A percentile compares a stretch with the other conserved stretches of the same genome.
These are phyloP conservation scores for Niveomyces coronatus DNA, from an alignment of 2,329 filamentous ascomycete genomes.

Conservation along the genomic window DNA sequence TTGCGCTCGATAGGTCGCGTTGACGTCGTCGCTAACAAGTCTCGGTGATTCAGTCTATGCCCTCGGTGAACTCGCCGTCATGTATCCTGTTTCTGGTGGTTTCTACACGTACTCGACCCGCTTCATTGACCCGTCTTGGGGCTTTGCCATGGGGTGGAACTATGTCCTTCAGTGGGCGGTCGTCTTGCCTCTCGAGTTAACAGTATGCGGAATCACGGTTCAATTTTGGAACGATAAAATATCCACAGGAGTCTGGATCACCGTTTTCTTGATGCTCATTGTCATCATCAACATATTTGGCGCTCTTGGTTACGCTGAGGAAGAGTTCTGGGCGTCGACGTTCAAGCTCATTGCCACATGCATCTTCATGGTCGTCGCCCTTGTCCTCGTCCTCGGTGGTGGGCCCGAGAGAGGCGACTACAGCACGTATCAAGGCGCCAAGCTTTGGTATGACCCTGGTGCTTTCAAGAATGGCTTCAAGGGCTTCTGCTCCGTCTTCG, in stretches of 20 bases:
- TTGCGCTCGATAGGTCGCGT: neutral
- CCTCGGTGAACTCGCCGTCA: slow-evolving; percentile 50
- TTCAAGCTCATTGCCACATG: slow-evolving; percentile 48
- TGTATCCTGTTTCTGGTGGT: slow-evolving; percentile 52
- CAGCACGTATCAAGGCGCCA: slow-evolving; percentile 31
- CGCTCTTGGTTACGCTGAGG: slow-evolving; percentile 41
- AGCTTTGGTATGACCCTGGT: slow-evolving; percentile 32
- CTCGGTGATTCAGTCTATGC: slow-evolving; percentile 36
- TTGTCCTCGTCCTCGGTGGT: slow-evolving; percentile 48
- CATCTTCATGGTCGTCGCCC: slow-evolving; percentile 51
- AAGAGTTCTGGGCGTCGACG: slow-evolving; percentile 45
- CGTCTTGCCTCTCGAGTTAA: slow-evolving; percentile 40
- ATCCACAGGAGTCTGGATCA: slow-evolving; percentile 41
- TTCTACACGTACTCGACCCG: slow-evolving; percentile 53
- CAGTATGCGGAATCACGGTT: slow-evolving; percentile 40
- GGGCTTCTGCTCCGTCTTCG: slow-evolving; percentile 58
- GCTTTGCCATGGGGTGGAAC: slow-evolving; percentile 42
- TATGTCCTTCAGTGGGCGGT: slow-evolving; percentile 40
- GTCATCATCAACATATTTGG: slow-evolving; percentile 45
- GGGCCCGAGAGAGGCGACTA: slow-evolving; percentile 36
- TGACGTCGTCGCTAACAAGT: neutral
- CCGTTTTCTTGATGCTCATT: slow-evolving; percentile 39
- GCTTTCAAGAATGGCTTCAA: slow-evolving; percentile 60
- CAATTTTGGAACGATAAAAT: slow-evolving; percentile 39
- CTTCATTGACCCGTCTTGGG: slow-evolving; percentile 52